Percentiles rank a stretch among this genome's conserved stretches.
Evolutionary conservation across 768 basidiomycete genomes (phyloP).

Genomic region (Rhizopogon vinicolor): DNA sequence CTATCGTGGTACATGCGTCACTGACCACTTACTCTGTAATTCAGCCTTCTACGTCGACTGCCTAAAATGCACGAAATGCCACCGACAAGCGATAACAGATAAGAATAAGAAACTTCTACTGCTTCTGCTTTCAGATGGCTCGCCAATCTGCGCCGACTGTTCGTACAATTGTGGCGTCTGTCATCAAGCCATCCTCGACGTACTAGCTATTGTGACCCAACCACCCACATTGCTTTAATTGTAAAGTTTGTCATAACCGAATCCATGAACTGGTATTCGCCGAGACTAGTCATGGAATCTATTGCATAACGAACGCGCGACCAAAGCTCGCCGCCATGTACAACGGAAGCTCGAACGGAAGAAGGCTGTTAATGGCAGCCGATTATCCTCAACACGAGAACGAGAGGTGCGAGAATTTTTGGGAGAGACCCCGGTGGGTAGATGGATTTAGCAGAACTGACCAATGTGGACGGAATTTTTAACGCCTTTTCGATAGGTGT

Average conservation of each 20-base stretch:
- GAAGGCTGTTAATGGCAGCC: slow-evolving; percentile 27
- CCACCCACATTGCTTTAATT: slow-evolving; percentile 98
- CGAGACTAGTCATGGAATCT: slow-evolving; percentile 96
- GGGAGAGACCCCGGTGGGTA: slow-evolving; percentile 40
- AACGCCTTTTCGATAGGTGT: slow-evolving; percentile 3
- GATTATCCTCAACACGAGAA: slow-evolving; percentile 21
- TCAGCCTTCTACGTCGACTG: slow-evolving; percentile 92
- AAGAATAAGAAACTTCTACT: slow-evolving; percentile 97
- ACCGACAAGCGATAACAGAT: slow-evolving; percentile 88
- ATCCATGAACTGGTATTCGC: slow-evolving; percentile 99
- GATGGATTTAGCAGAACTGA: neutral
- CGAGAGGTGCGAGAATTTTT: slow-evolving; percentile 21
- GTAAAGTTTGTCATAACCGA: slow-evolving; percentile 87
- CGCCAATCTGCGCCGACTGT: slow-evolving; percentile 92
- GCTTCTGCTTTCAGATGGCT: slow-evolving; percentile 91
- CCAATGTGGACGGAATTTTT: neutral
- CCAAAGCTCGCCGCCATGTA: slow-evolving; percentile 83
- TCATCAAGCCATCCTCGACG: slow-evolving; percentile 90
- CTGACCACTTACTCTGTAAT: slow-evolving; percentile 5
- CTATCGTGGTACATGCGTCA: neutral
- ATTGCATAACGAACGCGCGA: slow-evolving; percentile 97
- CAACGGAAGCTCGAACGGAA: slow-evolving; percentile 73
- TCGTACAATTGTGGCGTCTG: slow-evolving; percentile 96
- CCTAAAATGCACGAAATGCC: slow-evolving; percentile 96
- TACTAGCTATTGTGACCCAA: slow-evolving; percentile 94